phyloP scores from a whole-genome alignment of 2,329 filamentous ascomycete genomes.

The Curvularia verruculosa region DNA sequence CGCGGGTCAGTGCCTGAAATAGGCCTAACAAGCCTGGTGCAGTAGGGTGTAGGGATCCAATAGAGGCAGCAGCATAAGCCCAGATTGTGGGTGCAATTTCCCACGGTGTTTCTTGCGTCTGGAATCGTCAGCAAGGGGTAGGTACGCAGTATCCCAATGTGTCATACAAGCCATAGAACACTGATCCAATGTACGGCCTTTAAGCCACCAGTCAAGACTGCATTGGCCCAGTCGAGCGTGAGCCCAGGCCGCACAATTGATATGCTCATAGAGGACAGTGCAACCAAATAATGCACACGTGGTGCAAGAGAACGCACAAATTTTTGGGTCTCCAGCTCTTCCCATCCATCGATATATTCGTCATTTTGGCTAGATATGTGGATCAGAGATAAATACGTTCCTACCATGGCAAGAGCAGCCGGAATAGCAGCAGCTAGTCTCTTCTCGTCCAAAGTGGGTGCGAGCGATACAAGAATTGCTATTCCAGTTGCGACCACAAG shows the following conservation, averaged over 20 bases:
- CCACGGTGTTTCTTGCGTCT: slow-evolving; percentile 3
- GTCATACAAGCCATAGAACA: slow-evolving; percentile 5
- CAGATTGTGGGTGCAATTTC: slow-evolving; percentile 5
- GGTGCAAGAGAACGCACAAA: neutral
- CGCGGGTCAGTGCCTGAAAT: neutral
- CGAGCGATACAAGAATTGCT: neutral
- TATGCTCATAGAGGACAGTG: neutral
- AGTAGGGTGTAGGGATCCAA: neutral
- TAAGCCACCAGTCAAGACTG: neutral
- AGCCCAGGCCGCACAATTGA: neutral
- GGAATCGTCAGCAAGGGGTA: neutral
- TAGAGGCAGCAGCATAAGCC: slow-evolving; percentile 1
- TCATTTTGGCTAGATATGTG: neutral
- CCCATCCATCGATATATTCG: neutral
- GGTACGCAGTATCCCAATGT: neutral
- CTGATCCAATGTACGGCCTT: slow-evolving; percentile 8
- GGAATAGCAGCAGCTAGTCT: neutral
- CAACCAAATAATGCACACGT: neutral
- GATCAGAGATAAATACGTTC: neutral
- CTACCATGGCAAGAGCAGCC: neutral
- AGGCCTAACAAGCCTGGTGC: neutral
- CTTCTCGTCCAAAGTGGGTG: neutral
- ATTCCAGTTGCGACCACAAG: neutral
- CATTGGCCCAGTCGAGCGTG: neutral
- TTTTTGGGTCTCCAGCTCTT: too few species aligned